Conservation (phyloP, 1,284 basidiomycete species). For the Salmacisia buchloeana region DNA sequence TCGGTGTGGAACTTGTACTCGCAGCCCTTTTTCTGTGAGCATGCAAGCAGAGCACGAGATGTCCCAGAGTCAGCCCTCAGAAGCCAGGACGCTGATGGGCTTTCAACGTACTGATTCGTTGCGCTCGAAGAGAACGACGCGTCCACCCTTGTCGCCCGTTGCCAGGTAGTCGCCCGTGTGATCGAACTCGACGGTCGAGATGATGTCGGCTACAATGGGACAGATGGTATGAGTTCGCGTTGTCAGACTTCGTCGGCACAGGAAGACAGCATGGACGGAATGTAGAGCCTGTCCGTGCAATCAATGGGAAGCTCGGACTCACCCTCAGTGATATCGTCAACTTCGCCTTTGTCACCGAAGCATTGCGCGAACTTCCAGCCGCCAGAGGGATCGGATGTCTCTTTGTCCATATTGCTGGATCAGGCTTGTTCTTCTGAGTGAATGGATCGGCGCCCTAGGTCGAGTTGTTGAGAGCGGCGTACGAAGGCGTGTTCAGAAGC, state of each 20-base stretch:
- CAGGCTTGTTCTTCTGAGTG: too few species aligned
- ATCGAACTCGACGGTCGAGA: slow-evolving; percentile 94
- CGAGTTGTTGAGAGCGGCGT: too few species aligned
- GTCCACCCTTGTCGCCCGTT: slow-evolving; percentile 95
- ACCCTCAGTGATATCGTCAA: slow-evolving; percentile 99
- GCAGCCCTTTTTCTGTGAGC: slow-evolving; percentile 83
- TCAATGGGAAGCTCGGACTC: too few species aligned
- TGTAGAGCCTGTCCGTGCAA: background rate
- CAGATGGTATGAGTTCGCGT: too few species aligned
- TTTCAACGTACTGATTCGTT: slow-evolving; percentile 83
- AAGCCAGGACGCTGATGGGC: background rate
- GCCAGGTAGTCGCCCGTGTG: slow-evolving; percentile 99
- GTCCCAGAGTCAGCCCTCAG: background rate
- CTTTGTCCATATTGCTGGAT: slow-evolving; percentile 42
- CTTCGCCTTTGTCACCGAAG: slow-evolving; percentile 73
- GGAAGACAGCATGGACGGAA: background rate
- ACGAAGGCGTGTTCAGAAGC: too few species aligned
- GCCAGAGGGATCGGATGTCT: slow-evolving; percentile 46
- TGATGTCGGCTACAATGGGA: slow-evolving; percentile 75
- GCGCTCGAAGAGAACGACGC: slow-evolving; percentile 96
- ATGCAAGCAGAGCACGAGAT: background rate
- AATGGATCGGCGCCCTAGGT: too few species aligned
- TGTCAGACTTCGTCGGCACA: too few species aligned
- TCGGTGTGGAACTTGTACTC: slow-evolving; percentile 99
- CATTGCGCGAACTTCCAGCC: slow-evolving; percentile 97